Conservation (phyloP, 768 basidiomycete genomes). For the Tricholoma matsutake region DNA sequence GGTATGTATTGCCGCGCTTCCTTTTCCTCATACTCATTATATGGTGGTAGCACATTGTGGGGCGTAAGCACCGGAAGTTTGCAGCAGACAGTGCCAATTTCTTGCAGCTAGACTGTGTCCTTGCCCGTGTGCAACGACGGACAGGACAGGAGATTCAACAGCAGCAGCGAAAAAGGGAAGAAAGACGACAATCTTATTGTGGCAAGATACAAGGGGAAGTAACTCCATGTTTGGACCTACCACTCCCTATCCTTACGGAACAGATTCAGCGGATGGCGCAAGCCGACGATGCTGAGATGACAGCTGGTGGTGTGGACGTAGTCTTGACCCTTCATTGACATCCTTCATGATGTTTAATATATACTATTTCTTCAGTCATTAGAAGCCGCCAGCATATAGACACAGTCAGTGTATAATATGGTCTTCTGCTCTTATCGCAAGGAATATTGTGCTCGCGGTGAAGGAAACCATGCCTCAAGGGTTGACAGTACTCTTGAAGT, state of each 20-base stretch:
- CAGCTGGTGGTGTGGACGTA: background rate
- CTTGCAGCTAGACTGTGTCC: slow-evolving; percentile 68
- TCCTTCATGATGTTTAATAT: background rate
- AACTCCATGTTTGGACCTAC: background rate
- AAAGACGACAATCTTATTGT: slow-evolving; percentile 11
- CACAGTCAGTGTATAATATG: no score
- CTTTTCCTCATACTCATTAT: slow-evolving; percentile 3
- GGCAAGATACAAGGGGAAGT: background rate
- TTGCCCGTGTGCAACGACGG: slow-evolving; percentile 55
- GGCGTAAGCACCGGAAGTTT: slow-evolving; percentile 78
- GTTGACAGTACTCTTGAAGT: no score
- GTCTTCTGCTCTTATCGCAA: no score
- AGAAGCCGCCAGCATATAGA: background rate
- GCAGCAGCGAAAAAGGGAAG: slow-evolving; percentile 22
- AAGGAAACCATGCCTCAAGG: no score
- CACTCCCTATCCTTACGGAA: background rate
- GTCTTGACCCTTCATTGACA: background rate
- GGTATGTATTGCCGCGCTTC: slow-evolving; percentile 41
- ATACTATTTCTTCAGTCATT: background rate
- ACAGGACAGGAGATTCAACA: slow-evolving; percentile 32
- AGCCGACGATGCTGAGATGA: slow-evolving; percentile 3
- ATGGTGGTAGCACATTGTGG: slow-evolving; percentile 59
- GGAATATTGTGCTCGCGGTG: no score
- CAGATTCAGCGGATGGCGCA: background rate
- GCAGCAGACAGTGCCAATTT: slow-evolving; percentile 79